Conservation (phyloP, 2,329 filamentous ascomycete species). For the Cladosporium sp. region DNA sequence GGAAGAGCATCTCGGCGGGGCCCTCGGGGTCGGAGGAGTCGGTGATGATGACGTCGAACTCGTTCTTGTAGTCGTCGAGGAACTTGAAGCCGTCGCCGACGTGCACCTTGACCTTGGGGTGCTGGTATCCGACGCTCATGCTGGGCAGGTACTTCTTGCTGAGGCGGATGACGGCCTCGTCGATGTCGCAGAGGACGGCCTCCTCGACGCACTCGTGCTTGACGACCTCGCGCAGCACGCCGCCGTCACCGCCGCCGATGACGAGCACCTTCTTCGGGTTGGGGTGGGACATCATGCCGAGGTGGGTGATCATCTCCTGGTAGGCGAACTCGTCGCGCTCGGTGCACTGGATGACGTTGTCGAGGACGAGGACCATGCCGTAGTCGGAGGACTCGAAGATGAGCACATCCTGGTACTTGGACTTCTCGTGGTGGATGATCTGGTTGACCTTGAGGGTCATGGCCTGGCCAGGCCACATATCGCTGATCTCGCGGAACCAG, state of each 20-base stretch:
- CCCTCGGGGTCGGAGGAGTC: constrained; percentile 97
- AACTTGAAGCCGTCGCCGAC: constrained; percentile 99
- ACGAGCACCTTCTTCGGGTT: constrained; percentile 97
- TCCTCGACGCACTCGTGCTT: constrained; percentile 98
- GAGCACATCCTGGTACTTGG: constrained; percentile 96
- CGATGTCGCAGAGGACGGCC: constrained; percentile 95
- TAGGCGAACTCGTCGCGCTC: constrained; percentile 97
- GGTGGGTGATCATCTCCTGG: constrained; percentile 99
- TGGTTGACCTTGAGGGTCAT: constrained; percentile 98
- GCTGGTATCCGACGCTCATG: constrained; percentile 85
- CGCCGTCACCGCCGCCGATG: constrained; percentile 94
- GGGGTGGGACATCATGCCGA: constrained; percentile 97
- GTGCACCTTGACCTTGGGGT: constrained; percentile 89
- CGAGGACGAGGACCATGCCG: constrained; percentile 90
- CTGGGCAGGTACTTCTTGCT: constrained; percentile 95
- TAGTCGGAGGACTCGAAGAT: constrained; percentile 98
- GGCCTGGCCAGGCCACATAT: constrained; percentile 99
- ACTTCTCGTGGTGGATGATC: constrained; percentile 98
- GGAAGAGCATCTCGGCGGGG: constrained; percentile 91
- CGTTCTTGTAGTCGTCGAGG: constrained; percentile 90
- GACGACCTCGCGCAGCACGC: constrained; percentile 95
- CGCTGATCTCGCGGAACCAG: constrained; percentile 98
- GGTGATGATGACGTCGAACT: constrained; percentile 99
- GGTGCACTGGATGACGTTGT: constrained; percentile 98
- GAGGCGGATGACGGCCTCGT: constrained; percentile 96